Evolutionary conservation across 352 stramenopile species (phyloP).

Genomic region (Phytophthora pinifolia): DNA sequence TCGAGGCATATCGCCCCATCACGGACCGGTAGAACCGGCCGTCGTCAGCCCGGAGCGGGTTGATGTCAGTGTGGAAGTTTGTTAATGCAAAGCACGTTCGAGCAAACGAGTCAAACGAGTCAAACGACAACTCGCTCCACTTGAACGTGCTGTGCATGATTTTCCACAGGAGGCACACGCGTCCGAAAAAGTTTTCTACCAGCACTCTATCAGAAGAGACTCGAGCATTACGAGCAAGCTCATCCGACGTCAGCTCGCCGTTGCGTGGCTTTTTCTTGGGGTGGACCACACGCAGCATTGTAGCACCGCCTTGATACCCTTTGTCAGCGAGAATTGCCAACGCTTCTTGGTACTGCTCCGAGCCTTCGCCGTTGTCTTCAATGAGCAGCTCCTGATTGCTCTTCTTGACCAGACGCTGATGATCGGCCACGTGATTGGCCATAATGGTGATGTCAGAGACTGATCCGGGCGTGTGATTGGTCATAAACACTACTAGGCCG

Average conservation of each 20-base stretch:
- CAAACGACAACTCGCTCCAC: constrained; percentile 22
- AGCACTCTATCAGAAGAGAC: constrained; percentile 22
- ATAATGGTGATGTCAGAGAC: constrained; percentile 11
- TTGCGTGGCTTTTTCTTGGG: constrained; percentile 1
- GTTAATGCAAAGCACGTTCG: constrained; percentile 18
- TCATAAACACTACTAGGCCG: constrained; percentile 2
- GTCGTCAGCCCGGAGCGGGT: constrained; percentile 16
- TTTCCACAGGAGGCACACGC: constrained; percentile 15
- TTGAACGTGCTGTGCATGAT: constrained; percentile 23
- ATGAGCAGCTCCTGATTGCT: background rate
- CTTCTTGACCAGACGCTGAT: constrained; percentile 5
- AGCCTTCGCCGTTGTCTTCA: constrained; percentile 9
- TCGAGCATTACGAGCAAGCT: constrained; percentile 14
- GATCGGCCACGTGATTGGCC: constrained; percentile 4
- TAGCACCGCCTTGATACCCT: constrained; percentile 4
- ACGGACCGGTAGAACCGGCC: constrained; percentile 8
- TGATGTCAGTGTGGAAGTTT: constrained; percentile 17
- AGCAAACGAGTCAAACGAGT: constrained; percentile 8
- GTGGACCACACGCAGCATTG: background rate
- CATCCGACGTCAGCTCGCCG: background rate
- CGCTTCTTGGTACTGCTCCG: background rate
- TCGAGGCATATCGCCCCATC: constrained; percentile 12
- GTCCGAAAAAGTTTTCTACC: constrained; percentile 23
- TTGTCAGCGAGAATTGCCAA: constrained; percentile 7
- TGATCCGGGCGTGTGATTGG: constrained; percentile 7